Conservation (phyloP, 2,329 filamentous ascomycete genomes). For the Emericellopsis cladophorae region DNA sequence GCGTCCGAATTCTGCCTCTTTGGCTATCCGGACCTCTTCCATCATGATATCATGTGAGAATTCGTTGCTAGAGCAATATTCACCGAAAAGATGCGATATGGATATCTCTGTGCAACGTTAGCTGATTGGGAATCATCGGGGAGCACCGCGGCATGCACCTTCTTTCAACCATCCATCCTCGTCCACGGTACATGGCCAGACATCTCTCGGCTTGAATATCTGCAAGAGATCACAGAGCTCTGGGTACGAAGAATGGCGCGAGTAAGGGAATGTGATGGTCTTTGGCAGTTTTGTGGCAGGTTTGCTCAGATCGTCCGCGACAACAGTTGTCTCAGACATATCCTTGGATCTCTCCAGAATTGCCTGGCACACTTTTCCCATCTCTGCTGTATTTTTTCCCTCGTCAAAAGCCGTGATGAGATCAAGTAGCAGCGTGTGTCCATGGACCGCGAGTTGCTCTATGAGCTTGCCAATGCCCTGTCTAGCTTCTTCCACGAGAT, state of each 20-base stretch:
- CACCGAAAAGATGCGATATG: constrained; percentile 59
- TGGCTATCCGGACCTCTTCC: constrained; percentile 14
- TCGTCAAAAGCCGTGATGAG: background rate
- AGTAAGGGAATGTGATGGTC: constrained; percentile 62
- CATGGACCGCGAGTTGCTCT: background rate
- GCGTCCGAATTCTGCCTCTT: background rate
- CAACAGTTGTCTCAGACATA: too few relatives aligned
- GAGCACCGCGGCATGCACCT: constrained; percentile 12
- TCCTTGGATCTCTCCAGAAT: background rate
- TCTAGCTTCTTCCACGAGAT: too few relatives aligned
- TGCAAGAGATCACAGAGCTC: constrained; percentile 63
- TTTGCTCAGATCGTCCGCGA: background rate
- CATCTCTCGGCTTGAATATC: constrained; percentile 58
- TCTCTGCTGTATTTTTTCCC: background rate
- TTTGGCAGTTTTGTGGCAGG: constrained; percentile 17
- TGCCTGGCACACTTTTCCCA: constrained; percentile 1
- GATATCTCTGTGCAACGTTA: constrained; percentile 29
- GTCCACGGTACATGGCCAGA: constrained; percentile 74
- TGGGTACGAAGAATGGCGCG: constrained; percentile 74
- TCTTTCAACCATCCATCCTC: constrained; percentile 46
- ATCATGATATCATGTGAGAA: constrained; percentile 59
- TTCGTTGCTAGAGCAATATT: constrained; percentile 43
- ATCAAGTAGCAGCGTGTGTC: background rate
- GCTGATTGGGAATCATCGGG: background rate
- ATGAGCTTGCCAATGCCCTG: too few relatives aligned